Base-by-base conservation (phyloP, 148 eudicot species). In the Rhododendron williamsianum region DNA sequence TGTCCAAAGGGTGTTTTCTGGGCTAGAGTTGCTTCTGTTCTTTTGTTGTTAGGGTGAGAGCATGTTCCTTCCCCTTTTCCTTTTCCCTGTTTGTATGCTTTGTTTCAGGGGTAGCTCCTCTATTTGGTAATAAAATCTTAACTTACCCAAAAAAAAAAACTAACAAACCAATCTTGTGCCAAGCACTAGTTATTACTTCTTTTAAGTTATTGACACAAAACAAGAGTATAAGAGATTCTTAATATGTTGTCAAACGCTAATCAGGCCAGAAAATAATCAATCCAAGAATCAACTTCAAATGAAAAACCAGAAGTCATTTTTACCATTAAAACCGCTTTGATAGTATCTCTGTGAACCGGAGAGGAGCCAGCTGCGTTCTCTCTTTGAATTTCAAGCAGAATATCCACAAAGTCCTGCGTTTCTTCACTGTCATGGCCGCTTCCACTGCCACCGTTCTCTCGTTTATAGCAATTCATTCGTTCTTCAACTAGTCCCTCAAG, bases 361-460 rank as follows among this genome's bases (percentile, higher is more conserved):
- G 89, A 87, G 82, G 86, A 81, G 3, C 93, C 90, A 16, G n/a
- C 72, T 5, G 78, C 76, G 48, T 88, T 85, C 46, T 90, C 89
- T 81, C 65, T 86, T 45, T 90, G 90, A 81, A 90, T 85, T 77
- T 88, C 81, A 19, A 93, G 90, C 86, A 94, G 86, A 51, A 92
- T 92, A 86, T 90, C 93, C 1, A 93, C 90, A 84, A 94, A 93
- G 73, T 92, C 94, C 33, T 89, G 91, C 58, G 56, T 48, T 27
- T 58, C 60, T 30, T 87, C 89, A 23, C 33, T 81, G 3, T 65
- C 85, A 25, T 27, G 81, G 9, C 41, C 10, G 6, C 41, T 10
- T 2, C 23, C 69, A 12, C 60, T 81, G 4, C 35, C 23, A 76
- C 52, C 43, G 0, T 41, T 30, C 9, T 72, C 65, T 43, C 76